Evolutionary conservation across 768 basidiomycete species (phyloP).

Genomic region (Amanita jacksonii): DNA sequence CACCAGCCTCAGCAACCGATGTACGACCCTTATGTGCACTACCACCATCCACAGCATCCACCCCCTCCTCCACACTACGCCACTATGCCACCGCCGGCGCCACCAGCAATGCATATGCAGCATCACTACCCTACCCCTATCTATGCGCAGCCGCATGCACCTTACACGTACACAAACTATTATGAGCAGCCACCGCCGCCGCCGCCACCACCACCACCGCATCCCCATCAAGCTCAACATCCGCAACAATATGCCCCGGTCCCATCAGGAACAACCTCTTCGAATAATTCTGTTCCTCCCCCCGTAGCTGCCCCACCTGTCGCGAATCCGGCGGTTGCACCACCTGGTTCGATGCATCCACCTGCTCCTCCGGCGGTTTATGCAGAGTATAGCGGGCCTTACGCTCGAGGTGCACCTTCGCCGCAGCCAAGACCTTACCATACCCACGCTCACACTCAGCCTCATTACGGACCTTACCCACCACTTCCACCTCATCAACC

Average conservation of each 20-base stretch:
- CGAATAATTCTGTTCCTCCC: constrained; percentile 1
- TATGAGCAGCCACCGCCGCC: constrained; percentile 16
- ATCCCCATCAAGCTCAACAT: constrained; percentile 21
- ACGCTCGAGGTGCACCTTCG: constrained; percentile 4
- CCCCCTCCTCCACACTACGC: constrained; percentile 15
- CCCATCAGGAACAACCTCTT: constrained; percentile 1
- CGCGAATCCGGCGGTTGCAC: not conserved
- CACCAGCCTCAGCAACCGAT: constrained; percentile 10
- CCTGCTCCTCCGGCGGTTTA: constrained; percentile 7
- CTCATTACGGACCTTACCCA: constrained; percentile 10
- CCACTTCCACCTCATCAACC: constrained; percentile 12
- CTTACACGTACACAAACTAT: constrained; percentile 15
- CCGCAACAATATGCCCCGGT: constrained; percentile 15
- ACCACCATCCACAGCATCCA: constrained; percentile 14
- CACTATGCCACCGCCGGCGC: constrained; percentile 16
- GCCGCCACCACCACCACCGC: constrained; percentile 9
- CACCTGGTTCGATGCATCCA: constrained; percentile 8
- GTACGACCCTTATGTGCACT: constrained; percentile 13
- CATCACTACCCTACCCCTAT: constrained; percentile 19
- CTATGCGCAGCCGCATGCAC: constrained; percentile 18
- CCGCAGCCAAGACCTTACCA: constrained; percentile 12
- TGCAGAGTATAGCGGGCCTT: constrained; percentile 1
- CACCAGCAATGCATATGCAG: constrained; percentile 9
- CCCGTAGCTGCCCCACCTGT: not conserved
- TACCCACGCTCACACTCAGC: constrained; percentile 11